Evolutionary conservation across 1,284 basidiomycete genomes (phyloP), one percentile per base, ranked within the genome.

Genomic region (Ceratobasidium sp.): DNA sequence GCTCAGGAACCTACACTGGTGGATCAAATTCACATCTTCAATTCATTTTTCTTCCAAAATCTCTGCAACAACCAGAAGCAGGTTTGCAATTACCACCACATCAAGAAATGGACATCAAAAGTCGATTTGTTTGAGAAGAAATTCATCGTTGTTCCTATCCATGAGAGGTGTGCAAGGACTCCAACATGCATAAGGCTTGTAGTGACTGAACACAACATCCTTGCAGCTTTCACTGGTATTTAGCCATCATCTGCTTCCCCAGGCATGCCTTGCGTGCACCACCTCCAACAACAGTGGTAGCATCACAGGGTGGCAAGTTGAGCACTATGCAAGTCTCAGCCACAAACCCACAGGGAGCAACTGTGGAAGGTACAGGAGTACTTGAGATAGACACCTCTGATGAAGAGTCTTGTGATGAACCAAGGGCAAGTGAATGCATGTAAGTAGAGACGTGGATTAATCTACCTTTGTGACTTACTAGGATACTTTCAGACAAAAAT

Each of bases 31-130:
- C 91, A 98, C 82, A 88, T 99, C 6, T 99, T 99, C 87, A 99
- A 92, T 82, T 96, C 97, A 0, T 99, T 98, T 86, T 99, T 99
- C 84, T 99, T 96, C 86, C 94, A 96, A 84, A 96, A 97, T 82
- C 85, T 99, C n/a, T 59, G 64, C 49, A 44, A 22, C 29, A 59
- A 59, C 8, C 57, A 46, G 11, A 46, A 59, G 13, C 46, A 62
- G 49, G 25, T 32, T 15, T 74, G 70, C 29, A 59, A 74, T 40
- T 99, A 97, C 82, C 85, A 92, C 46, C 92, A 91, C 75, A 94
- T 99, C 69, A 89, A 90, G 37, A 98, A 97, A 83, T 99, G 98
- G 98, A 99, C 97, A 0, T 89, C 91, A 44, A 94, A 91, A 81
- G 86, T 95, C 56, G 89, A 98, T 81, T 83, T 99, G 19, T 99